Conservation (phyloP, 768 basidiomycete species). For the Kwoniella botswanensis region DNA sequence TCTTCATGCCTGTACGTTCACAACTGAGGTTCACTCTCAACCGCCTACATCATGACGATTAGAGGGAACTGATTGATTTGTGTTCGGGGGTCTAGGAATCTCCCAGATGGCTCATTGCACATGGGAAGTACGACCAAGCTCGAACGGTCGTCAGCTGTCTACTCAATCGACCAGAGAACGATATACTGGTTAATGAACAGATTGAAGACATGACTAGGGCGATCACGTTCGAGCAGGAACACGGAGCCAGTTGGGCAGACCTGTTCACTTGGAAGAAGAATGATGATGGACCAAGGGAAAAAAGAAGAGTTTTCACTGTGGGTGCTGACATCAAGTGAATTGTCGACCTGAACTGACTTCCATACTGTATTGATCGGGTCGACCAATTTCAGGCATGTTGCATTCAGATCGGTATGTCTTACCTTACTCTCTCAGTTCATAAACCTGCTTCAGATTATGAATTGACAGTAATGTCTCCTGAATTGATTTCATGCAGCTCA, state of each 20-base stretch:
- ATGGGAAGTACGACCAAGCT: slow-evolving; percentile 21
- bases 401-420: slow-evolving; percentile 5
- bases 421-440: too few species aligned
- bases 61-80: too few species aligned
- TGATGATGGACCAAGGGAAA: slow-evolving; percentile 30
- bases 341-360: too few species aligned
- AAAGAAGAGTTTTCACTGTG: slow-evolving; percentile 31
- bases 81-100: slow-evolving; percentile 19
- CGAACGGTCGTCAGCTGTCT: slow-evolving; percentile 24
- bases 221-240: slow-evolving; percentile 24
- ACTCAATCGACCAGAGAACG: slow-evolving; percentile 16
- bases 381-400: background rate
- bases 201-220: slow-evolving; percentile 31
- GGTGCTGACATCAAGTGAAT: background rate
- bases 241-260: slow-evolving; percentile 22
- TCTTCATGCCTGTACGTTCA: slow-evolving; percentile 32
- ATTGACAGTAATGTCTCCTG: too few species aligned
- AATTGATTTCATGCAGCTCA: slow-evolving; percentile 7
- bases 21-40: too few species aligned
- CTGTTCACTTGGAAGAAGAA: slow-evolving; percentile 23
- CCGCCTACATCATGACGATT: too few species aligned
- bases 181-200: slow-evolving; percentile 20
- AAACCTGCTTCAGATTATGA: too few species aligned
- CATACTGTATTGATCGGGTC: background rate
- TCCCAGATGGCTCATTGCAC: slow-evolving; percentile 29